Percentiles rank a stretch among this genome's conserved stretches.
phyloP scores from a whole-genome alignment of 2,329 filamentous ascomycete species.

The Corinectria fuckeliana region DNA sequence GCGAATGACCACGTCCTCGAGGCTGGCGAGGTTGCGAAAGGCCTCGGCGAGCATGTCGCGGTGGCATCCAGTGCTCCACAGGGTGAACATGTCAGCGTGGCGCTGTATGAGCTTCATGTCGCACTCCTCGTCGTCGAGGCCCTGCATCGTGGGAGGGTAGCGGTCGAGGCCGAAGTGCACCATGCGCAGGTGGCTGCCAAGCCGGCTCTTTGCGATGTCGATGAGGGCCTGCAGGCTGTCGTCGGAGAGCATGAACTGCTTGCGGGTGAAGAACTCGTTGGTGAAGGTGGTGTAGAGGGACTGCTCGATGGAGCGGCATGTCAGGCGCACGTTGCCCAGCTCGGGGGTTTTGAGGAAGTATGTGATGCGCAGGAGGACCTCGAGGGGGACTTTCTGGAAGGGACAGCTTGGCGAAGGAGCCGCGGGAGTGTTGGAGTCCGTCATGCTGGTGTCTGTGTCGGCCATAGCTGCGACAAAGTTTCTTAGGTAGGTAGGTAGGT shows the following conservation, averaged over 20 bases:
- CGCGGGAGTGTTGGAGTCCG: background rate
- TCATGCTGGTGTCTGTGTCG: slow-evolving; percentile 25
- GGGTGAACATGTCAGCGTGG: slow-evolving; percentile 32
- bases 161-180: slow-evolving; percentile 44
- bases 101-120: slow-evolving; percentile 23
- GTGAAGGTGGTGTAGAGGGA: slow-evolving; percentile 62
- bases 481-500: too few relatives aligned
- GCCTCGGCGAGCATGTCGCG: slow-evolving; percentile 62
- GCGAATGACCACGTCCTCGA: slow-evolving; percentile 63
- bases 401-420: slow-evolving; percentile 18
- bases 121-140: slow-evolving; percentile 18
- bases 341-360: slow-evolving; percentile 60
- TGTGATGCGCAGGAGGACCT: slow-evolving; percentile 64
- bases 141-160: slow-evolving; percentile 19
- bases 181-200: slow-evolving; percentile 47
- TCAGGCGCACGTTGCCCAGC: slow-evolving; percentile 59
- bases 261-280: slow-evolving; percentile 68
- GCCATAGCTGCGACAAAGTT: slow-evolving; percentile 23
- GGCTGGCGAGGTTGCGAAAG: slow-evolving; percentile 59
- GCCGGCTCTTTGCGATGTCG: slow-evolving; percentile 56
- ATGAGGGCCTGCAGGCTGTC: slow-evolving; percentile 61
- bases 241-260: slow-evolving; percentile 69
- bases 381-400: slow-evolving; percentile 56
- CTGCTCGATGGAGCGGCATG: slow-evolving; percentile 61
- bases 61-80: slow-evolving; percentile 54